These are phyloP conservation scores for Micromonas commoda DNA, from an alignment of 139 green algal species.

Conservation along the genomic window DNA sequence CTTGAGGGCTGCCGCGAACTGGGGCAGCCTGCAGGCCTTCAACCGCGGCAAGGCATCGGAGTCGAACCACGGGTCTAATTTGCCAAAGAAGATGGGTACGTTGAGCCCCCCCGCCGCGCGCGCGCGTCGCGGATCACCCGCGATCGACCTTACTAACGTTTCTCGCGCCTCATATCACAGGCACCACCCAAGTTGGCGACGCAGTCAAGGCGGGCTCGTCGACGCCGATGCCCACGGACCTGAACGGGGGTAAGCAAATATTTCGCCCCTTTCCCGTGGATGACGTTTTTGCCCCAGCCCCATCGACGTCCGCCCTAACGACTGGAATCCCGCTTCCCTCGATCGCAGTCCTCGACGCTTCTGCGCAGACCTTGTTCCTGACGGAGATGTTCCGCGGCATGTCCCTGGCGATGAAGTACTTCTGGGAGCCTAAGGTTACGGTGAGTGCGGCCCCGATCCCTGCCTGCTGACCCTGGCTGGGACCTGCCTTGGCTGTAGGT, in stretches of 20 bases:
- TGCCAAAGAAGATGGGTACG: too few relatives aligned
- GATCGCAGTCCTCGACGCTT: conserved; percentile 83
- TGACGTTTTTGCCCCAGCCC: not conserved
- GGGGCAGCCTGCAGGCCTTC: not conserved
- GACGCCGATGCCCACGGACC: not conserved
- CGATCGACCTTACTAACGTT: too few relatives aligned
- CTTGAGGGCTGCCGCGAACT: not conserved
- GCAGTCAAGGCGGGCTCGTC: not conserved
- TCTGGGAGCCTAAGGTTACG: conserved; percentile 95
- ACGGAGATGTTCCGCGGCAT: conserved; percentile 90
- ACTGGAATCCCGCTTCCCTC: not conserved
- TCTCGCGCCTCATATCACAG: not conserved
- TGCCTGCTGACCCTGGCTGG: too few relatives aligned
- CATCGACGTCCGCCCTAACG: not conserved
- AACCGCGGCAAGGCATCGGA: too few relatives aligned
- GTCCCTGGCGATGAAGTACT: conserved; percentile 83
- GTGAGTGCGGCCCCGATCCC: conserved; percentile 49
- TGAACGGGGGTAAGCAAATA: not conserved
- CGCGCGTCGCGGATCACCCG: too few relatives aligned
- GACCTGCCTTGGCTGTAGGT: too few relatives aligned
- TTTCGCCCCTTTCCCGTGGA: not conserved
- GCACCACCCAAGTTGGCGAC: not conserved
- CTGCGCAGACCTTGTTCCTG: conserved; percentile 88
- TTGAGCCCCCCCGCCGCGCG: too few relatives aligned
- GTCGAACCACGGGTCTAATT: too few relatives aligned